Base-by-base conservation (phyloP, 2,329 filamentous ascomycete genomes). In the Aspergillus ibericus region DNA sequence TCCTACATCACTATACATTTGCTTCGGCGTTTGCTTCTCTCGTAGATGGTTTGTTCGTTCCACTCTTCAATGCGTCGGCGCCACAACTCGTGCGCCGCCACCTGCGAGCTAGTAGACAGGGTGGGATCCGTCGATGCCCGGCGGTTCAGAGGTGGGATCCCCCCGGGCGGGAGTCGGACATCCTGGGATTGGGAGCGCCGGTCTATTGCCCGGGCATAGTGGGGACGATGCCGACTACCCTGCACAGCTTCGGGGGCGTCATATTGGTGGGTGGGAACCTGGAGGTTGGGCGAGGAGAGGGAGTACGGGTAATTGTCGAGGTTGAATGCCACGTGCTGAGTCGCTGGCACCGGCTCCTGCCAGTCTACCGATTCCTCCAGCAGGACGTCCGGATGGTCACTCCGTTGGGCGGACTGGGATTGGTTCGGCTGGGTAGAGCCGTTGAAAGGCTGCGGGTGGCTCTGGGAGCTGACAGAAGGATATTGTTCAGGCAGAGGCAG, bases 1-100 rank as follows among this genome's bases (percentile, higher is more conserved):
- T 32, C 36, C 62, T 69, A 78, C 75, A 78, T 77, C 53, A 78
- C 63, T 36, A 68, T 64, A 61, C 76, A 78, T 59, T 71, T 76
- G 47, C 59, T 67, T 53, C 74, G 68, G 51, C 69, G 73, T 55
- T 68, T 72, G 53, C 63, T 69, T 53, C 71, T 63, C 59, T 77
- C 74, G 25, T 70, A 67, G 35, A 76, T 74, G 10, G 72, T 76
- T 46, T 69, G 67, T 59, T 74, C 68, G 49, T 75, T 76, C 75
- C 75, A 76, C 54, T 76, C 72, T 46, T 74, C 71, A 55, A 77
- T 76, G 20, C 74, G 70, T 13, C 68, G 63, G 53, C 75, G 68
- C 74, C 75, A 75, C 55, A 72, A 72, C 56, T 76, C 71, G 40
- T 70, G 70, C 18, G 63, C 62, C 3, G 70, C 67, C 15, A 69